Evolutionary conservation across 768 basidiomycete species (phyloP), one percentile per base, ranked within the genome.

Genomic region (Suillus variegatus): DNA sequence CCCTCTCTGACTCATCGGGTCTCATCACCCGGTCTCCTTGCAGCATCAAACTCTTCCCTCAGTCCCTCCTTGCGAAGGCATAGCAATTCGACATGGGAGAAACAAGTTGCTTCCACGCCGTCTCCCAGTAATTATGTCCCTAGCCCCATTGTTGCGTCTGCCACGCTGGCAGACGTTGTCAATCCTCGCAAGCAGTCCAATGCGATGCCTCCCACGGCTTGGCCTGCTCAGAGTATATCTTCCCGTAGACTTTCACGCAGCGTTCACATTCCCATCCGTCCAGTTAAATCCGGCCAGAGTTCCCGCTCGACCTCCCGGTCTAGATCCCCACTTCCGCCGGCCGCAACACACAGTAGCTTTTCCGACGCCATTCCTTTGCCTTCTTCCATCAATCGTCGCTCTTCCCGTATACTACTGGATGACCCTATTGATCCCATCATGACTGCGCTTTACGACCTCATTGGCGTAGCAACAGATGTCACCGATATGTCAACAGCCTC

Each of bases 231-330:
- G 67, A 79, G 82, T 60, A 75, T 85, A 64, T 75, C 89, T 65
- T 91, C 91, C 62, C 92, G 92, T 69, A 86, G 93, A n/a, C 82
- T 95, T 65, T 95, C 93, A 32, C 89, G 93, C 67, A 87, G 90
- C 3, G 91, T 94, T 64, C 92, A 94, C 72, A 92, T 93, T 62
- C 86, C 88, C 61, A 77, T 83, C 47, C 86, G 86, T 35, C 83
- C 88, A 22, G 80, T 86, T 58, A 88, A 81, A 62, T 94, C 94
- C 63, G 88, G 86, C 38, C 88, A 91, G 69, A 93, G 90, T 73
- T 99, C 97, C 25, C 91, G 97, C 41, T 97, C 95, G 10, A 95
- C 92, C 22, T 98, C 97, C 63, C 90, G 96, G 55, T 99, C 97
- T 6, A 87, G 95, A 49, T 98, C 97, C 0, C 96, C 95, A 1